Evolutionary conservation across 2,329 filamentous ascomycete genomes (phyloP).

Genomic region (Orbilia brochopaga): DNA sequence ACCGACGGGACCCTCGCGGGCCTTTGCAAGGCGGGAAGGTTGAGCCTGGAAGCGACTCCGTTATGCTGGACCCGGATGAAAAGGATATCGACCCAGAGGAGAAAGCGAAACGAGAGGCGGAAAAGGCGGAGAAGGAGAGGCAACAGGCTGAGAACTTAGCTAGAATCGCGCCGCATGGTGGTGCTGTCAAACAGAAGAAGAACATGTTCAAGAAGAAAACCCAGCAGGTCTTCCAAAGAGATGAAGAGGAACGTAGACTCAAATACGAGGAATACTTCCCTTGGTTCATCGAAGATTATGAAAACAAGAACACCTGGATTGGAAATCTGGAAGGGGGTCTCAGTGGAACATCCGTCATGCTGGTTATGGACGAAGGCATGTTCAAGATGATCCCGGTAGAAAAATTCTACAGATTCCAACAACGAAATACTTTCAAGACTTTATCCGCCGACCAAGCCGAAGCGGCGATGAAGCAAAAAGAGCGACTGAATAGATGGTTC

Average conservation of each 20-base stretch:
- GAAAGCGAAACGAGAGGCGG: slow-evolving; percentile 65
- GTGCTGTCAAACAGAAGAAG: slow-evolving; percentile 72
- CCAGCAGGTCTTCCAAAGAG: slow-evolving; percentile 82
- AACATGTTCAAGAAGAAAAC: slow-evolving; percentile 75
- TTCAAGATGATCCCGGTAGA: slow-evolving; percentile 91
- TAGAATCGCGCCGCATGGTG: slow-evolving; percentile 84
- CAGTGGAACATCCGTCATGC: slow-evolving; percentile 78
- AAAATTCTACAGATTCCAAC: slow-evolving; percentile 89
- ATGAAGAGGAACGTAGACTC: slow-evolving; percentile 75
- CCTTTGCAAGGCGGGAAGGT: slow-evolving; percentile 69
- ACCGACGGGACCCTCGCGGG: slow-evolving; percentile 82
- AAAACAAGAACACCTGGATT: slow-evolving; percentile 92
- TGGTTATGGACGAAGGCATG: slow-evolving; percentile 71
- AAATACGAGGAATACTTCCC: slow-evolving; percentile 94
- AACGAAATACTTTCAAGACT: slow-evolving; percentile 78
- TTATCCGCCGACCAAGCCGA: slow-evolving; percentile 85
- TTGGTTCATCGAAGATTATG: slow-evolving; percentile 96
- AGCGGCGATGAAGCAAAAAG: slow-evolving; percentile 78
- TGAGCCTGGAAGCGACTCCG: slow-evolving; percentile 64
- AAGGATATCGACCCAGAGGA: slow-evolving; percentile 73
- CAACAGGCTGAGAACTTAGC: slow-evolving; percentile 86
- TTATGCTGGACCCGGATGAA: slow-evolving; percentile 58
- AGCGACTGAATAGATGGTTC: slow-evolving; percentile 79
- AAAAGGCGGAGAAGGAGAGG: slow-evolving; percentile 78
- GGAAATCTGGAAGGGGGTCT: slow-evolving; percentile 88